Evolutionary conservation across 2,329 filamentous ascomycete genomes (phyloP).

Genomic region (Periconia sp.): DNA sequence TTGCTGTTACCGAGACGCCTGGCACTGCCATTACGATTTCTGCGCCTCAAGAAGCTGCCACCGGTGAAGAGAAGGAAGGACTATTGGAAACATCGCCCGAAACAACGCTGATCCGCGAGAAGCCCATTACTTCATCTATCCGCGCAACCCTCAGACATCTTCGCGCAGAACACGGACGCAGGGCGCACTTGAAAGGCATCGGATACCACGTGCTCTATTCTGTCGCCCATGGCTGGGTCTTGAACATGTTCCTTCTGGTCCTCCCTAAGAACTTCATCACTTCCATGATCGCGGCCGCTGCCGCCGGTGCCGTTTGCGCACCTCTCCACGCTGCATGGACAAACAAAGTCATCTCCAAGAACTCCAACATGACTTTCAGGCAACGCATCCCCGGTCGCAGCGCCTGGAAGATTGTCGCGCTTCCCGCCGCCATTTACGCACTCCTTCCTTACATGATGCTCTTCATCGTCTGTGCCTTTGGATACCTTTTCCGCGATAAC

Average conservation of each 20-base stretch:
- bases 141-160: conserved; percentile 63
- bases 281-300: conserved; percentile 56
- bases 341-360: conserved; percentile 77
- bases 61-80: conserved; percentile 45
- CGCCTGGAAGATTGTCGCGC: conserved; percentile 68
- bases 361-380: conserved; percentile 62
- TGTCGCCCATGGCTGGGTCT: conserved; percentile 38
- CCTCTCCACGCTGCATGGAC: conserved; percentile 79
- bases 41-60: conserved; percentile 50
- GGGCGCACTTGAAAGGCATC: conserved; percentile 70
- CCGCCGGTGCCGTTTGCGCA: conserved; percentile 63
- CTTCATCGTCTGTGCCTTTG: conserved; percentile 52
- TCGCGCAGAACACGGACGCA: conserved; percentile 63
- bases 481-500: conserved; percentile 11
- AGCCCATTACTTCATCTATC: conserved; percentile 64
- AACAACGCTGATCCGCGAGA: conserved; percentile 50
- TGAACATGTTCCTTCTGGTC: conserved; percentile 49
- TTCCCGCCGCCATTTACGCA: conserved; percentile 67
- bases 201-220: conserved; percentile 46
- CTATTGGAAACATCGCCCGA: conserved; percentile 44
- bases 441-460: conserved; percentile 58
- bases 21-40: conserved; percentile 53
- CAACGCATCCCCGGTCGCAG: conserved; percentile 68
- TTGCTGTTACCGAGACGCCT: conserved; percentile 66
- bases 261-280: conserved; percentile 45